phyloP scores from a whole-genome alignment of 352 stramenopile genomes.

The Phytophthora sp. region DNA sequence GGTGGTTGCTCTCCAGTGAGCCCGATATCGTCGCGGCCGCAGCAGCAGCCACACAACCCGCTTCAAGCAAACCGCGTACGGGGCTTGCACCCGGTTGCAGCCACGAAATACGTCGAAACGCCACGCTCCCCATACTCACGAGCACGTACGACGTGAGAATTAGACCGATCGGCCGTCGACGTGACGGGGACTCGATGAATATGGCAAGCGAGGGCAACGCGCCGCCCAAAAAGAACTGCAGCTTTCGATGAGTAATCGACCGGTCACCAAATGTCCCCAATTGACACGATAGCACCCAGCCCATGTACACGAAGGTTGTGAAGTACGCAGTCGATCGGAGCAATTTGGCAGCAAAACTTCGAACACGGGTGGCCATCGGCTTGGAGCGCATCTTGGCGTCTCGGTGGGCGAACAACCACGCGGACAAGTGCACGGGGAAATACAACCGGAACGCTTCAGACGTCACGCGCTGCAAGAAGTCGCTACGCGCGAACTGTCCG shows the following conservation, averaged over 20 bases:
- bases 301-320: conserved; percentile 55
- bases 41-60: conserved; percentile 38
- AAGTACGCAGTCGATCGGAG: conserved; percentile 60
- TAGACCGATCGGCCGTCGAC: conserved; percentile 56
- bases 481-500: conserved; percentile 45
- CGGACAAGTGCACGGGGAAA: conserved; percentile 60
- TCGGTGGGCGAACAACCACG: conserved; percentile 55
- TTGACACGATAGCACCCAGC: conserved; percentile 56
- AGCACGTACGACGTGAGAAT: conserved; percentile 71
- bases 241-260: conserved; percentile 53
- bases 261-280: conserved; percentile 46
- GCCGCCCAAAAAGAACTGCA: conserved; percentile 60
- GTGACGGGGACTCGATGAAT: conserved; percentile 56
- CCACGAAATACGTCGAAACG: conserved; percentile 41
- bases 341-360: conserved; percentile 44
- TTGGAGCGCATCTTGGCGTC: conserved; percentile 46
- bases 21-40: conserved; percentile 51
- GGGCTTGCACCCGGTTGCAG: conserved; percentile 42
- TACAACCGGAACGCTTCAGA: conserved; percentile 54
- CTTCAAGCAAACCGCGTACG: conserved; percentile 45
- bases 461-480: conserved; percentile 50
- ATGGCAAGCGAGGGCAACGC: conserved; percentile 54
- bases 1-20: conserved; percentile 37
- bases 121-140: conserved; percentile 55
- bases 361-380: conserved; percentile 33